Evolutionary conservation across 2,329 filamentous ascomycete species (phyloP).

Genomic region (Fonsecaea pugnacius): DNA sequence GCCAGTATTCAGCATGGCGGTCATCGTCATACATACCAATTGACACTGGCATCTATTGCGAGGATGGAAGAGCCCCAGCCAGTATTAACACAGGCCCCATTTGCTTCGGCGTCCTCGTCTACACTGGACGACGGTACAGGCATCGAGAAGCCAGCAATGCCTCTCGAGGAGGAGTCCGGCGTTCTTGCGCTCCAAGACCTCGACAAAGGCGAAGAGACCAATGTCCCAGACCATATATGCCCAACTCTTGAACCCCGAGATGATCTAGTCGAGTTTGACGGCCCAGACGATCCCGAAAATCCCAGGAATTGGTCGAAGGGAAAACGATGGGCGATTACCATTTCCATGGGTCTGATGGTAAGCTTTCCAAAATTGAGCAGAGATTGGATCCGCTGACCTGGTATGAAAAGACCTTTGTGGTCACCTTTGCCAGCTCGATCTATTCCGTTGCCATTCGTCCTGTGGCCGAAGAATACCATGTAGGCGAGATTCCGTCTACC

Average conservation of each 20-base stretch:
- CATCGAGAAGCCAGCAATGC: conserved; percentile 12
- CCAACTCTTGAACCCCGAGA: not conserved
- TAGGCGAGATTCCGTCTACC: conserved; percentile 55
- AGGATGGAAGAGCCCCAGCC: conserved; percentile 4
- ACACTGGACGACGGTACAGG: conserved; percentile 14
- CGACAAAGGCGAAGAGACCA: not conserved
- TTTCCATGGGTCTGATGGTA: conserved; percentile 46
- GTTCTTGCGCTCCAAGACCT: conserved; percentile 3
- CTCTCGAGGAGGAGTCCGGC: not conserved
- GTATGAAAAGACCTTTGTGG: conserved; percentile 45
- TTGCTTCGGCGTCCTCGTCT: conserved; percentile 18
- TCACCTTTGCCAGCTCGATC: conserved; percentile 49
- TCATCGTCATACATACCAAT: not conserved
- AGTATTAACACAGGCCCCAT: conserved; percentile 4
- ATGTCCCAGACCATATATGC: not conserved
- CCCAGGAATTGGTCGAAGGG: conserved; percentile 39
- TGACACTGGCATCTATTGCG: not conserved
- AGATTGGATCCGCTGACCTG: not conserved
- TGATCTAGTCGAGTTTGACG: conserved; percentile 37
- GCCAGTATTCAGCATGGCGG: conserved; percentile 6
- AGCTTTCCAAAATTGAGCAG: not conserved
- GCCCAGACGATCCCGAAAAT: conserved; percentile 38
- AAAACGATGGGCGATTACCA: conserved; percentile 51
- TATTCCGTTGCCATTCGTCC: conserved; percentile 45
- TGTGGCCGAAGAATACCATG: conserved; percentile 50